phyloP scores from a whole-genome alignment of 2,329 filamentous ascomycete species.

The Neopestalotiopsis sp. region DNA sequence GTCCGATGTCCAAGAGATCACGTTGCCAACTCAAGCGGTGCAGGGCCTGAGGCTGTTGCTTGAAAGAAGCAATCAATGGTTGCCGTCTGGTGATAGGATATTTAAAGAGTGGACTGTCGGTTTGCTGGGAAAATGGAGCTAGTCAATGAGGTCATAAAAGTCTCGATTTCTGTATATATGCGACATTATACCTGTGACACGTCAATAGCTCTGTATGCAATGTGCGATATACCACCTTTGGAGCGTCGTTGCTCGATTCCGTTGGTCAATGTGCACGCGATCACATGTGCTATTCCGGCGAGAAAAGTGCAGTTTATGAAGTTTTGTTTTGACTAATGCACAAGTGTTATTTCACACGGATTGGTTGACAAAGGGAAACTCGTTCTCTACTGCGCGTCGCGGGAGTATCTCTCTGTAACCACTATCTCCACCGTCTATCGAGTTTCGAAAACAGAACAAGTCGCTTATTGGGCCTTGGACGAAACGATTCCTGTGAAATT shows the following conservation, averaged over 20 bases:
- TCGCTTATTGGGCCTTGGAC: conserved; percentile 59
- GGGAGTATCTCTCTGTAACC: conserved; percentile 30
- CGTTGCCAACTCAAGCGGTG: conserved; percentile 58
- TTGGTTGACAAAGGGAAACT: conserved; percentile 58
- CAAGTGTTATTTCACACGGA: conserved; percentile 61
- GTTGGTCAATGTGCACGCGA: not conserved
- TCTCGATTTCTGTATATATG: not conserved
- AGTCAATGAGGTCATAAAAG: not conserved
- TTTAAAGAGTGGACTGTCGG: conserved; percentile 74
- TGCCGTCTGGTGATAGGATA: conserved; percentile 61
- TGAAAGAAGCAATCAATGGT: conserved; percentile 50
- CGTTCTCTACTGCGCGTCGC: conserved; percentile 36
- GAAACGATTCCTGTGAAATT: conserved; percentile 61
- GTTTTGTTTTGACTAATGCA: conserved; percentile 61
- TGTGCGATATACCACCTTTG: not conserved
- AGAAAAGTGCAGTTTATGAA: conserved; percentile 17
- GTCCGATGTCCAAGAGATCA: conserved; percentile 65
- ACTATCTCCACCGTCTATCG: conserved; percentile 50
- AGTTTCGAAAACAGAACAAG: conserved; percentile 4
- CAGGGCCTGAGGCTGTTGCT: conserved; percentile 50
- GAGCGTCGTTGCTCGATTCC: not conserved
- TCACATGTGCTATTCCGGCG: not conserved
- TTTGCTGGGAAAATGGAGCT: conserved; percentile 59
- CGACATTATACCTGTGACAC: not conserved
- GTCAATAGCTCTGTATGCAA: not conserved